These are phyloP conservation scores for Acacia acuminata DNA, from an alignment of 306 rosid species.

Conservation along the genomic window DNA sequence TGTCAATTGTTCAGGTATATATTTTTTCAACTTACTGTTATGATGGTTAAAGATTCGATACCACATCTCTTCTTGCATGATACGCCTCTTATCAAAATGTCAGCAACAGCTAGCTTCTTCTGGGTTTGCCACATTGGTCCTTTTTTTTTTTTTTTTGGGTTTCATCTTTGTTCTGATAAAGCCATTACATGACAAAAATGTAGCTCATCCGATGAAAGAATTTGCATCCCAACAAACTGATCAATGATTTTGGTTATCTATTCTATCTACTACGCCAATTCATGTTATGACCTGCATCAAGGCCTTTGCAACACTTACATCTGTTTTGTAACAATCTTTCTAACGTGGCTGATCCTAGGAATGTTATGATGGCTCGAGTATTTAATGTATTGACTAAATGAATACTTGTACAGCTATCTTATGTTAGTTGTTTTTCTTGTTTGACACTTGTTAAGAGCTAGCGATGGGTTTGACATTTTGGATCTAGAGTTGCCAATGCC, in stretches of 20 bases:
- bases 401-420: background rate
- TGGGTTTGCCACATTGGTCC: background rate
- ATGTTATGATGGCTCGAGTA: background rate
- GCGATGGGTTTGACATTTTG: background rate
- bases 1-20: conserved; percentile 85
- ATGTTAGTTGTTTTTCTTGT: background rate
- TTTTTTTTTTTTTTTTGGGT: background rate
- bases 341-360: background rate
- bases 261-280: no score
- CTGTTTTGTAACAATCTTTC: background rate
- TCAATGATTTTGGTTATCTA: background rate
- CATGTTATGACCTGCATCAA: background rate
- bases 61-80: background rate
- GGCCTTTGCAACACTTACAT: background rate
- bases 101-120: conserved; percentile 15
- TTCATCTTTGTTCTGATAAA: conserved; percentile 4
- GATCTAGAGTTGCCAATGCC: background rate
- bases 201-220: background rate
- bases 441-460: background rate
- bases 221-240: background rate
- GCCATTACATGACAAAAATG: background rate
- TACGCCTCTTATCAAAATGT: background rate
- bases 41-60: background rate
- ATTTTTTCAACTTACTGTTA: background rate
- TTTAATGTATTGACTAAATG: background rate